phyloP scores from a whole-genome alignment of 768 basidiomycete species.

The Thelephora aurantiotincta region DNA sequence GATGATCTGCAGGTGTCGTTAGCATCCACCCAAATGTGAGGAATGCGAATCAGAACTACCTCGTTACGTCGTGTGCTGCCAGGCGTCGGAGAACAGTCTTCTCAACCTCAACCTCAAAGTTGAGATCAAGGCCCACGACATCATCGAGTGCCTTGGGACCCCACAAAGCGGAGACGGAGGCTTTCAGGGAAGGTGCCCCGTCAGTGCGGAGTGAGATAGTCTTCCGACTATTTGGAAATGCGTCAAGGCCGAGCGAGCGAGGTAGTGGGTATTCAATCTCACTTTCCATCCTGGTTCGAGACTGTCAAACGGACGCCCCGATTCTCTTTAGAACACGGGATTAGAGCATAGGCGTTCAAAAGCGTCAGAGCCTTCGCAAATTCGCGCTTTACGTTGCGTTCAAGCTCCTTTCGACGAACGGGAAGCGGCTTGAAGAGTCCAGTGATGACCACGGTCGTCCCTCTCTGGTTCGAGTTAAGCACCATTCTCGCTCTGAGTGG shows the following conservation, averaged over 20 bases:
- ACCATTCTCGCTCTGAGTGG: neutral
- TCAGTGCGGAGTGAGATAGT: constrained; percentile 59
- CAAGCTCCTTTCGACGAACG: constrained; percentile 84
- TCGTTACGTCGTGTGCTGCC: constrained; percentile 15
- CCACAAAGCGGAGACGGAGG: constrained; percentile 69
- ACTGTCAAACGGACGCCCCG: constrained; percentile 62
- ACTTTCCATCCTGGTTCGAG: constrained; percentile 67
- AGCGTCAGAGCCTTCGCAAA: constrained; percentile 74
- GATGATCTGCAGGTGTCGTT: neutral
- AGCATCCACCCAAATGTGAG: neutral
- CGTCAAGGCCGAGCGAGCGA: neutral
- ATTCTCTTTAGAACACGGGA: constrained; percentile 48
- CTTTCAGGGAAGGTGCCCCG: constrained; percentile 44
- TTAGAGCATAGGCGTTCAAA: constrained; percentile 79
- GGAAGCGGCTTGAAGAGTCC: constrained; percentile 73
- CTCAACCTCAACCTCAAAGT: constrained; percentile 58
- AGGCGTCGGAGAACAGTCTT: constrained; percentile 30
- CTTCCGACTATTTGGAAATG: constrained; percentile 34
- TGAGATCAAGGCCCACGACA: constrained; percentile 58
- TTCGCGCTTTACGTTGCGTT: constrained; percentile 80
- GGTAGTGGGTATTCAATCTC: constrained; percentile 12
- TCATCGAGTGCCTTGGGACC: constrained; percentile 68
- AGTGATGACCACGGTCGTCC: constrained; percentile 67
- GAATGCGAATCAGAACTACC: neutral
- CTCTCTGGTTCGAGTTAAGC: constrained; percentile 37